Evolutionary conservation across 257 asterid species (phyloP).

Genomic region (Osmanthus fragrans): DNA sequence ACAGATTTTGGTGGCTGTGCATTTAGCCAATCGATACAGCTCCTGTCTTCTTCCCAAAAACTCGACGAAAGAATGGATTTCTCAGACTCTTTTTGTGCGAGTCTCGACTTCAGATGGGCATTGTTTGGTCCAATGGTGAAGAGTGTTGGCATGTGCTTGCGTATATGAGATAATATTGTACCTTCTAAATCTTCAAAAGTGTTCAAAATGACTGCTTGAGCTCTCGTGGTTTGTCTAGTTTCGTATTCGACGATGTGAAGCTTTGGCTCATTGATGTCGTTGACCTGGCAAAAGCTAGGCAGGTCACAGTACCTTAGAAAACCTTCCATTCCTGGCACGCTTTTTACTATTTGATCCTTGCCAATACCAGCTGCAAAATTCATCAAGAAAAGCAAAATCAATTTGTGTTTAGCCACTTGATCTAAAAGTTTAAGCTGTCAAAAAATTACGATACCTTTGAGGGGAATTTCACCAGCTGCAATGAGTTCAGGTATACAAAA

Average conservation of each 20-base stretch:
- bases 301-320: conserved; percentile 36
- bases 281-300: conserved; percentile 24
- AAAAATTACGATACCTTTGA: background rate
- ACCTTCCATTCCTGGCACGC: conserved; percentile 33
- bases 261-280: conserved; percentile 15
- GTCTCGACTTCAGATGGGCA: conserved; percentile 20
- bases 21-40: conserved; percentile 28
- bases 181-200: conserved; percentile 37
- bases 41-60: conserved; percentile 36
- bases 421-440: background rate
- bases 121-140: conserved; percentile 38
- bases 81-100: background rate
- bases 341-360: conserved; percentile 27
- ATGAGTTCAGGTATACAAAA: conserved; percentile 30
- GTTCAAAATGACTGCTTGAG: conserved; percentile 34
- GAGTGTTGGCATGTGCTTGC: conserved; percentile 19
- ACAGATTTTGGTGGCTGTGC: conserved; percentile 8
- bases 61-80: conserved; percentile 19
- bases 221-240: conserved; percentile 20
- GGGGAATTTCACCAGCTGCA: conserved; percentile 32
- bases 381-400: background rate
- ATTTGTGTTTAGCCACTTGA: too few relatives aligned
- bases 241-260: background rate
- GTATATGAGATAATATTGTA: conserved; percentile 22
- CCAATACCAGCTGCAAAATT: conserved; percentile 15